Evolutionary conservation across 257 asterid genomes (phyloP), one percentile per base, ranked within the genome.

Genomic region (Nicotiana paniculata): DNA sequence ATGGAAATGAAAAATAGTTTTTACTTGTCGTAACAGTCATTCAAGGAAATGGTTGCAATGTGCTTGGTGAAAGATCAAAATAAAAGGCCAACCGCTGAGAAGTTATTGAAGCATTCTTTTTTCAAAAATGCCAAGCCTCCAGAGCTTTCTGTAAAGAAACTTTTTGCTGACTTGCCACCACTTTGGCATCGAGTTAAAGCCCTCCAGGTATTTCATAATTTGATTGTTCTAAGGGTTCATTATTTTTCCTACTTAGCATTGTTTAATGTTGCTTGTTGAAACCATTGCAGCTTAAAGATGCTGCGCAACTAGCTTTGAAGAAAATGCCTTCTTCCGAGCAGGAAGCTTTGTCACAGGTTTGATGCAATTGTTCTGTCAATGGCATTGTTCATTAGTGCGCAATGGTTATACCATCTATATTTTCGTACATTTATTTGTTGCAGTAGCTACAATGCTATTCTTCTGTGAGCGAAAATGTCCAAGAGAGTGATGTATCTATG

Each of bases 41-140:
- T 96, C 86, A 96, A 94, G 91, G 99, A 96, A 88, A 90, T 96
- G 98, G 98, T 96, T 86, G 98, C 99, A 68, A 96, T 96, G 98
- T 96, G 99, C 91, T 90, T 96, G 97, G 99, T 96, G 84, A 96
- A 96, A 88, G 99, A 96, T 88, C 98, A 92, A 89, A 93, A 95
- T 37, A 96, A 96, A 88, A 95, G 99, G 89, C 99, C 99, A 53
- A 92, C 98, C 66, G 98, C 98, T 37, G 99, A 96, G 81, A 96
- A 93, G 85, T 82, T 96, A 91, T 88, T 94, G 84, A 96, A 92
- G 79, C 99, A 96, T 89, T 90, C 98, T 2, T 96, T 94, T 90
- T 96, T 94, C 92, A 96, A 90, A 92, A 89, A 81, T 85, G 96
- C 95, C 35, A 93, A 94, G 92, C 96, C 98, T 85, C 98, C 99